phyloP scores from a whole-genome alignment of 2,329 filamentous ascomycete species.

The Phoma herbarum region DNA sequence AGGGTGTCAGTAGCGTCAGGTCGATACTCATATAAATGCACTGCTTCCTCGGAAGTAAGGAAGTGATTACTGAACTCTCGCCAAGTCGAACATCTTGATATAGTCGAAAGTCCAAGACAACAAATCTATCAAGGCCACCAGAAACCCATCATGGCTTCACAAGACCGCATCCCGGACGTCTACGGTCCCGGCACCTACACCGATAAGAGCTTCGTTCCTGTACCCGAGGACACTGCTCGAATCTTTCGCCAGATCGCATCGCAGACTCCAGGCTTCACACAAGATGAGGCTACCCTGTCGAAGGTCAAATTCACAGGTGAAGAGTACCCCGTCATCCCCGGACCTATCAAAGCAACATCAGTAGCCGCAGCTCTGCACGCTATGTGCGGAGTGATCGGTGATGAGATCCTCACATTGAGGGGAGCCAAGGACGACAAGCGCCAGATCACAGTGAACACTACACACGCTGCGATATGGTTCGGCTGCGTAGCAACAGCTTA shows the following conservation, averaged over 20 bases:
- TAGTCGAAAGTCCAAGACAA: background rate
- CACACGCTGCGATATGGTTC: constrained; percentile 58
- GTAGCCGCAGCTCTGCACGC: constrained; percentile 55
- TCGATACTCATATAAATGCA: background rate
- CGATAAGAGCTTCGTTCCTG: constrained; percentile 50
- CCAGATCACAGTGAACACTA: constrained; percentile 57
- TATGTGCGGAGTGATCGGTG: constrained; percentile 55
- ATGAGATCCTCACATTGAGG: constrained; percentile 50
- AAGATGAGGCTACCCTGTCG: constrained; percentile 43
- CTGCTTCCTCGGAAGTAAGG: background rate
- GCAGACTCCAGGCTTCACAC: constrained; percentile 54
- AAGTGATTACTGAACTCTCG: background rate
- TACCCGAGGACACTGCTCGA: constrained; percentile 50
- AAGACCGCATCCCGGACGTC: constrained; percentile 18
- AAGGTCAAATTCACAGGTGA: constrained; percentile 54
- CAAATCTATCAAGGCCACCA: background rate
- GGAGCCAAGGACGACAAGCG: constrained; percentile 28
- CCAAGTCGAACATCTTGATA: background rate
- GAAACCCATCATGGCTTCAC: constrained; percentile 14
- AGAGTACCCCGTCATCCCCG: constrained; percentile 53
- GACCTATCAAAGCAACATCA: constrained; percentile 56
- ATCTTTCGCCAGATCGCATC: constrained; percentile 52
- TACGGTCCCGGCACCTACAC: constrained; percentile 56
- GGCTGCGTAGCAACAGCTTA: constrained; percentile 52
- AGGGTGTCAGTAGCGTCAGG: background rate